phyloP scores from a whole-genome alignment of 2,329 filamentous ascomycete genomes.

The Aspergillus sp. region DNA sequence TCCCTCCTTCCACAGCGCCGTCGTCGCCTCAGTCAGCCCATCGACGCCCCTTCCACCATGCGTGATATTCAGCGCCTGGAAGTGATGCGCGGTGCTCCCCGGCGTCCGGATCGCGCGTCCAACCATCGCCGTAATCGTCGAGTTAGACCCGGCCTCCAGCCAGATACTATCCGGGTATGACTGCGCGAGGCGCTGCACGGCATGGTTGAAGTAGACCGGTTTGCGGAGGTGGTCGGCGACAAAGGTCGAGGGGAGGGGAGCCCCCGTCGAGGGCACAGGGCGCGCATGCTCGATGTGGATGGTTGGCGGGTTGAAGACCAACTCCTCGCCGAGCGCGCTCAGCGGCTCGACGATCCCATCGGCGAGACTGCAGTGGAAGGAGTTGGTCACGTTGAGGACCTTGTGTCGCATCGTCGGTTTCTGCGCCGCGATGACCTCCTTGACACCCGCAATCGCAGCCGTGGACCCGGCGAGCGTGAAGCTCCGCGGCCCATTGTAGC shows the following conservation, averaged over 20 bases:
- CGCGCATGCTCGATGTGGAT: slow-evolving; percentile 34
- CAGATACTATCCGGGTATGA: slow-evolving; percentile 35
- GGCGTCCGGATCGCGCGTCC: slow-evolving; percentile 29
- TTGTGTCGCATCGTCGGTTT: slow-evolving; percentile 36
- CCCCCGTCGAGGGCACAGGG: slow-evolving; percentile 23
- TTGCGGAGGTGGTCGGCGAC: slow-evolving; percentile 43
- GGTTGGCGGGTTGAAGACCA: slow-evolving; percentile 38
- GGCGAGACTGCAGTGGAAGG: slow-evolving; percentile 53
- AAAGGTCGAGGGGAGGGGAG: slow-evolving; percentile 19
- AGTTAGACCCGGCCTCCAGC: slow-evolving; percentile 51
- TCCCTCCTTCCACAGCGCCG: slow-evolving; percentile 48
- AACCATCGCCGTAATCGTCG: slow-evolving; percentile 36
- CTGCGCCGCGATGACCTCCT: not conserved
- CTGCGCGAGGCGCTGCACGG: slow-evolving; percentile 44
- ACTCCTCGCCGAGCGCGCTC: slow-evolving; percentile 24
- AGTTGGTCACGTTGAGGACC: slow-evolving; percentile 52
- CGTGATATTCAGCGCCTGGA: slow-evolving; percentile 24
- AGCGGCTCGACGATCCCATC: slow-evolving; percentile 36
- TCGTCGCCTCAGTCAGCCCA: slow-evolving; percentile 32
- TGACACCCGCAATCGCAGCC: slow-evolving; percentile 36
- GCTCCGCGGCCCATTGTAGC: slow-evolving; percentile 51
- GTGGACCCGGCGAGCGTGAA: slow-evolving; percentile 49
- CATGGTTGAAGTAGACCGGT: slow-evolving; percentile 54
- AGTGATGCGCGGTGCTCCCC: slow-evolving; percentile 1
- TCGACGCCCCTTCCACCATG: slow-evolving; percentile 6